phyloP scores from a whole-genome alignment of 305 asterid species.

The Striga hermonthica region DNA sequence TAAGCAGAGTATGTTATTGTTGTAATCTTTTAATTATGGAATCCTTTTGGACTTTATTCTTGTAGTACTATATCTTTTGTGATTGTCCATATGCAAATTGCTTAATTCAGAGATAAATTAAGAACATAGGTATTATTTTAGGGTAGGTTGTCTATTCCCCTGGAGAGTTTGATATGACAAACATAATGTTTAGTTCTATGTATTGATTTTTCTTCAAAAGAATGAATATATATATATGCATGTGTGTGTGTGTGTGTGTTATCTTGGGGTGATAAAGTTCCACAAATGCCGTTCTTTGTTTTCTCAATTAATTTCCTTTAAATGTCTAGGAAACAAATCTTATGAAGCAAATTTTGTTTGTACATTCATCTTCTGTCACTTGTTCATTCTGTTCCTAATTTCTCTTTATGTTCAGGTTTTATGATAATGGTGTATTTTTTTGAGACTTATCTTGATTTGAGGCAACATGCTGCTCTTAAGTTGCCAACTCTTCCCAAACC shows the following conservation, averaged over 20 bases:
- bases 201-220: constrained; percentile 12
- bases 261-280: not conserved
- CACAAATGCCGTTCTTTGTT: not conserved
- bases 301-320: not conserved
- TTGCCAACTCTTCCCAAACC: constrained; percentile 81
- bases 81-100: not conserved
- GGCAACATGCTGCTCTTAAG: constrained; percentile 88
- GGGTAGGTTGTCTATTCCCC: not conserved
- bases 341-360: not conserved
- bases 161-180: constrained; percentile 9
- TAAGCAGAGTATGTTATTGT: not conserved
- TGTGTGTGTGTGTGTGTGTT: not conserved
- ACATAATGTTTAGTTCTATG: constrained; percentile 8
- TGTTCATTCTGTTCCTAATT: constrained; percentile 22
- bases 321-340: not conserved
- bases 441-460: constrained; percentile 79
- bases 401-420: constrained; percentile 58
- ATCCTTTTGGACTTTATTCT: not conserved
- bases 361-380: constrained; percentile 3
- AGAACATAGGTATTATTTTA: not conserved
- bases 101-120: not conserved
- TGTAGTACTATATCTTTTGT: not conserved
- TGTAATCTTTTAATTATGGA: too few species aligned
- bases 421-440: constrained; percentile 80
- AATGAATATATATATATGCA: not conserved